Conservation (phyloP, 179 eudicot genomes). For the Spergularia azorica region DNA sequence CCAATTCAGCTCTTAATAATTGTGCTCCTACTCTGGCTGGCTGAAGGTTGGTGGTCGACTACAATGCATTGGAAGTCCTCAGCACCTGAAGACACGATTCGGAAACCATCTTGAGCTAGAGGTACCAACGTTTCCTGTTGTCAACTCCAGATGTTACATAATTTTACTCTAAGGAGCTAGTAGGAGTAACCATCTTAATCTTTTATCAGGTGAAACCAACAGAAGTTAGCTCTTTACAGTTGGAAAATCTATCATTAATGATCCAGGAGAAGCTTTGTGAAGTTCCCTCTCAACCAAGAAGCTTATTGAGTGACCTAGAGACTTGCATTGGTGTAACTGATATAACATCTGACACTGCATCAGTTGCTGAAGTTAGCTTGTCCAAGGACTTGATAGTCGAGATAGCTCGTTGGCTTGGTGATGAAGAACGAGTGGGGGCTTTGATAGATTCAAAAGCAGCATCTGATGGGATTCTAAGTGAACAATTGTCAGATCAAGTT, state of each 20-base stretch:
- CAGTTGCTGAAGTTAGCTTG: slow-evolving; percentile 77
- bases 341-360: slow-evolving; percentile 48
- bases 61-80: slow-evolving; percentile 95
- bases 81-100: slow-evolving; percentile 91
- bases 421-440: slow-evolving; percentile 58
- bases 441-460: slow-evolving; percentile 41
- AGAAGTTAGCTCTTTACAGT: slow-evolving; percentile 63
- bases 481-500: slow-evolving; percentile 83
- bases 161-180: background rate
- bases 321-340: slow-evolving; percentile 68
- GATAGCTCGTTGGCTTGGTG: slow-evolving; percentile 88
- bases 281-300: slow-evolving; percentile 63
- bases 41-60: slow-evolving; percentile 85
- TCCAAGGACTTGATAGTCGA: slow-evolving; percentile 62
- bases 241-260: slow-evolving; percentile 63
- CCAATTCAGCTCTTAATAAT: background rate
- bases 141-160: background rate
- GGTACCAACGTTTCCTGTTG: slow-evolving; percentile 34
- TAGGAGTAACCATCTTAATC: background rate
- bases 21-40: slow-evolving; percentile 4
- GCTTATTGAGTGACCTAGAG: slow-evolving; percentile 77
- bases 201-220: slow-evolving; percentile 78
- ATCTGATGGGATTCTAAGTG: slow-evolving; percentile 51
- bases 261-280: slow-evolving; percentile 77
- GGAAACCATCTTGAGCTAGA: slow-evolving; percentile 99